Base-by-base conservation (phyloP, 2,329 filamentous ascomycete genomes). In the Thelonectria discophora region DNA sequence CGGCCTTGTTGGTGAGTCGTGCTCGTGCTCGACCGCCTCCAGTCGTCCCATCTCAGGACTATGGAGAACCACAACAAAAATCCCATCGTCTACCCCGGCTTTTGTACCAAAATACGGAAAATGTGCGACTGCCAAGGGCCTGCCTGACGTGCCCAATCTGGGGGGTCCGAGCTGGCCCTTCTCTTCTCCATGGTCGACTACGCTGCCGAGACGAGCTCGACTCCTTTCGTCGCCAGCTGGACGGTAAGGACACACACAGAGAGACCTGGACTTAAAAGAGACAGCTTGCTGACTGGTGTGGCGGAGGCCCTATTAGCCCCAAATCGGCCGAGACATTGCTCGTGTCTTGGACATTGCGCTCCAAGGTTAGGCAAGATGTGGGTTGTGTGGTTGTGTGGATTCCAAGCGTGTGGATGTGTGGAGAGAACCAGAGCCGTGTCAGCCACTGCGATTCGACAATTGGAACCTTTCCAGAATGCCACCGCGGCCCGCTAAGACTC, bases 401-500 rank as follows among this genome's bases (percentile, higher is more conserved):
- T 53, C 48, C 24, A 37, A 40, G n/a, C 46, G 59, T 52, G 56
- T 49, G 34, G 45, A 55, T 43, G 21, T 52, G 39, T 55, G 55
- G 55, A 51, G 60, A 58, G 60, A 58, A 59, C 50, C 24, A 48
- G 58, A 59, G 58, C 58, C 58, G 60, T 34, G 47, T 49, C 40
- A 61, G 46, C 62, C 61, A 69, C 59, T 39, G 56, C 58, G 61
- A 72, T 71, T 72, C 68, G 69, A 70, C 69, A 72, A 72, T 72
- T 72, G 67, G 69, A 72, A 72, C 60, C 67, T 60, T 72, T 72
- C 69, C 69, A 72, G 69, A 72, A 72, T 66, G 65, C 63, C 63
- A 66, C 55, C 55, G 47, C 56, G 57, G 54, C 61, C 66, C 66
- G 52, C 69, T 72, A 69, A 60, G 51, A 60, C 34, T 30, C 57